These are phyloP conservation scores for Amanita molliuscula DNA, from an alignment of 768 basidiomycete genomes.

Conservation along the genomic window DNA sequence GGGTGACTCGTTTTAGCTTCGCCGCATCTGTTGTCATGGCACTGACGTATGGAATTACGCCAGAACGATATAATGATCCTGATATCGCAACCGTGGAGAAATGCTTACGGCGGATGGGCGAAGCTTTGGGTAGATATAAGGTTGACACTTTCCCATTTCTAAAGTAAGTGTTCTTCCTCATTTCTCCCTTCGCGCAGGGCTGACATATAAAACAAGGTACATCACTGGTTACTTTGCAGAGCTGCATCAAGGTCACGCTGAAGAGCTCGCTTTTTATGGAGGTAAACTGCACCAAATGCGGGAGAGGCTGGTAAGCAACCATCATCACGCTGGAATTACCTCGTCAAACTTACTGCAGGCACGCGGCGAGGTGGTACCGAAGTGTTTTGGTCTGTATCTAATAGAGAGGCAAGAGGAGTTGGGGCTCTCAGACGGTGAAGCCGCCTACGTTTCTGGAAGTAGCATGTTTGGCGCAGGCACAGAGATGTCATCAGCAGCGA, in stretches of 20 bases:
- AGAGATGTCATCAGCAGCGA: too few species aligned
- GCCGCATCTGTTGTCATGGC: slow-evolving; percentile 42
- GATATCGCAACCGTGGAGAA: slow-evolving; percentile 34
- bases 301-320: slow-evolving; percentile 28
- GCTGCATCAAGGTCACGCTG: slow-evolving; percentile 36
- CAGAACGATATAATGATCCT: slow-evolving; percentile 33
- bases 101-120: too few species aligned
- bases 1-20: too few species aligned
- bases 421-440: slow-evolving; percentile 44
- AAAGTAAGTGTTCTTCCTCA: slow-evolving; percentile 12
- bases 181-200: background rate
- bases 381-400: slow-evolving; percentile 48
- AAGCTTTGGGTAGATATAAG: slow-evolving; percentile 33
- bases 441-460: slow-evolving; percentile 51
- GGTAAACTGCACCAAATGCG: slow-evolving; percentile 37
- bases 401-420: slow-evolving; percentile 45
- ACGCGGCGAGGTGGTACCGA: slow-evolving; percentile 23
- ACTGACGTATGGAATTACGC: slow-evolving; percentile 36
- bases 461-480: too few species aligned
- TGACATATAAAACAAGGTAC: slow-evolving; percentile 20
- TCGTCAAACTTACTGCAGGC: slow-evolving; percentile 13
- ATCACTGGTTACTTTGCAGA: slow-evolving; percentile 55
- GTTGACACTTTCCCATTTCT: slow-evolving; percentile 40
- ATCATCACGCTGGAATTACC: background rate
- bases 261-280: slow-evolving; percentile 44